Conservation (phyloP, 1,284 basidiomycete species). For the Athelia psychrophila region DNA sequence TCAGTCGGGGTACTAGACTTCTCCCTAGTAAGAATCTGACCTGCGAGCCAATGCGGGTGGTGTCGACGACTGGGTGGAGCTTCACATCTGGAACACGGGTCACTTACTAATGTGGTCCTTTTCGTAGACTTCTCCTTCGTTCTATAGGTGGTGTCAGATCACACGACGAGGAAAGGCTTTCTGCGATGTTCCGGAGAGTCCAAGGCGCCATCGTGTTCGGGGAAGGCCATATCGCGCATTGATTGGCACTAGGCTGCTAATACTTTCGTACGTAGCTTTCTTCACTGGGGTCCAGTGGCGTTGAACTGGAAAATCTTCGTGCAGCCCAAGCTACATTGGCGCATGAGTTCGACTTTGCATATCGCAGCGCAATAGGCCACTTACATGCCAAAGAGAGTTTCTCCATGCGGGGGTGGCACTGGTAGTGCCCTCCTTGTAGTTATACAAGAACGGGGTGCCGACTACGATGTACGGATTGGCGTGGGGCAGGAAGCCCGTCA, state of each 20-base stretch:
- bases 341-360: not conserved
- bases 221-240: conserved; percentile 33
- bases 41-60: too few species aligned
- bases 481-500: conserved; percentile 20
- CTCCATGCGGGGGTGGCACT: conserved; percentile 48
- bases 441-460: conserved; percentile 39
- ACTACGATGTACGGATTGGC: conserved; percentile 26
- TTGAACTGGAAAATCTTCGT: conserved; percentile 37
- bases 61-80: too few species aligned
- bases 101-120: conserved; percentile 9
- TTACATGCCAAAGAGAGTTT: conserved; percentile 45
- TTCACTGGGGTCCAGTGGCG: conserved; percentile 36
- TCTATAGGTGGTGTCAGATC: conserved; percentile 6
- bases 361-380: conserved; percentile 16
- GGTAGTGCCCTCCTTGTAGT: conserved; percentile 37
- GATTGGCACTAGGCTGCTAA: conserved; percentile 33
- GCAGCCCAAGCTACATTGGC: conserved; percentile 18
- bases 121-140: conserved; percentile 12
- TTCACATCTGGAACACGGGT: too few species aligned
- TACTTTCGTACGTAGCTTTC: conserved; percentile 28
- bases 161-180: conserved; percentile 7
- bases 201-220: too few species aligned
- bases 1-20: conserved; percentile 8
- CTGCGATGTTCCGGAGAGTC: too few species aligned
- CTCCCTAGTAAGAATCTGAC: conserved; percentile 13